Evolutionary conservation across 2,329 filamentous ascomycete genomes (phyloP), one percentile per base, ranked within the genome.

Genomic region (Talaromyces verruculosus): DNA sequence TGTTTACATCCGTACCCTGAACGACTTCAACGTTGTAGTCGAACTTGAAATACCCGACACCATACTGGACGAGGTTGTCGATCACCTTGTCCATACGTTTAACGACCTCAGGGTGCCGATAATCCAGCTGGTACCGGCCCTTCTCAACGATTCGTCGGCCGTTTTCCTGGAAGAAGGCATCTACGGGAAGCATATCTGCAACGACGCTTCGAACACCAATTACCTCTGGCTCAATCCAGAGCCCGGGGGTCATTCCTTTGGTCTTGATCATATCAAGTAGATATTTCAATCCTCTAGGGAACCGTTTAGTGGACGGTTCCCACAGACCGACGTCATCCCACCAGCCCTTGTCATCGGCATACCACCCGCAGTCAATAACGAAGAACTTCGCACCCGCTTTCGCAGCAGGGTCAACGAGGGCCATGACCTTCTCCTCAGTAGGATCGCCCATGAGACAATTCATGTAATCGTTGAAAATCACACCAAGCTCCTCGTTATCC

Each of bases 401-500:
- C 0, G 67, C 67, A 3, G 73, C 77, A 0, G 75, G 73, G 6
- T 72, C 69, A 3, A 78, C 25, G 1, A 78, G 68, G 0, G 75
- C 71, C 1, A 70, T 55, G 17, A 78, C 72, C 65, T 79, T 78
- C 5, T 76, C 65, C 15, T 76, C 73, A 8, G 71, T 72, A 0
- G 76, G 77, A 61, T 79, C 74, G 0, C 77, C 77, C 76, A 78
- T 78, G 5, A 78, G 70, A 43, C 76, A 79, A 66, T 79, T 79
- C 76, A 78, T 79, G 59, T 77, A 78, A 63, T 79, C 76, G 67
- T 78, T 79, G 69, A 78, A 79, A 25, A 78, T 73, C 35, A 79
- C 70, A 0, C 73, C 72, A 0, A 78, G 58, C 1, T 45, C 57
- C 8, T 72, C 64, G 59, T 76, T 73, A 64, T 79, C 77, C 0